Evolutionary conservation across 441 rosid species (phyloP).

Genomic region (Flueggea neowawraea): DNA sequence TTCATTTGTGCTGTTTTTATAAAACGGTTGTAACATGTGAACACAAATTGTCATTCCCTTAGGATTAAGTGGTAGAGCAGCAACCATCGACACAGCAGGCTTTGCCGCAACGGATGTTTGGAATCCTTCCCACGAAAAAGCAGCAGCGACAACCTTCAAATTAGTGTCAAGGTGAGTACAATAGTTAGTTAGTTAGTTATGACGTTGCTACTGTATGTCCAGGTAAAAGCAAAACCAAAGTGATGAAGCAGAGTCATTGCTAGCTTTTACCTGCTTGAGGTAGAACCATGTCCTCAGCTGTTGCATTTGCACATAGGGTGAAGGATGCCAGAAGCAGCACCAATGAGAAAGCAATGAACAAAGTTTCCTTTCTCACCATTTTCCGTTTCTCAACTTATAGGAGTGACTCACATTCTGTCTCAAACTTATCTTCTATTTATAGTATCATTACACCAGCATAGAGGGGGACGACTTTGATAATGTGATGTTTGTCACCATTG

Average conservation of each 20-base stretch:
- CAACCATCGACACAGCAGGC: conserved; percentile 23
- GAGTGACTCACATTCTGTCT: background rate
- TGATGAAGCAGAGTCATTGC: background rate
- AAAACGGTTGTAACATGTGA: too few relatives aligned
- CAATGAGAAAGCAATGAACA: conserved; percentile 20
- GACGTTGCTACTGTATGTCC: background rate
- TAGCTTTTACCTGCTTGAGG: conserved; percentile 24
- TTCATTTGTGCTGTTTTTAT: too few relatives aligned
- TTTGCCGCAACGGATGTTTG: conserved; percentile 18
- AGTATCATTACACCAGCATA: background rate
- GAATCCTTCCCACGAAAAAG: conserved; percentile 17
- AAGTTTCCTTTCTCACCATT: conserved; percentile 15
- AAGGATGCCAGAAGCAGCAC: conserved; percentile 18
- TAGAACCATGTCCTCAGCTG: conserved; percentile 14
- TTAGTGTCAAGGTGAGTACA: background rate
- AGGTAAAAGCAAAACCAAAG: background rate
- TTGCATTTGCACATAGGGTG: conserved; percentile 20
- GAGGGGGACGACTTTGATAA: too few relatives aligned
- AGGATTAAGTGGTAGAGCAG: conserved; percentile 3
- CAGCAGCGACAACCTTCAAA: conserved; percentile 39
- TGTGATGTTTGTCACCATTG: background rate
- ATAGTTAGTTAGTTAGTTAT: too few relatives aligned
- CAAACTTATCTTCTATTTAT: background rate
- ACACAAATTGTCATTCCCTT: too few relatives aligned
- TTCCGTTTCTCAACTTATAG: background rate